These are phyloP conservation scores for Solanum raphanifolium DNA, from an alignment of 257 asterid genomes.

Conservation along the genomic window DNA sequence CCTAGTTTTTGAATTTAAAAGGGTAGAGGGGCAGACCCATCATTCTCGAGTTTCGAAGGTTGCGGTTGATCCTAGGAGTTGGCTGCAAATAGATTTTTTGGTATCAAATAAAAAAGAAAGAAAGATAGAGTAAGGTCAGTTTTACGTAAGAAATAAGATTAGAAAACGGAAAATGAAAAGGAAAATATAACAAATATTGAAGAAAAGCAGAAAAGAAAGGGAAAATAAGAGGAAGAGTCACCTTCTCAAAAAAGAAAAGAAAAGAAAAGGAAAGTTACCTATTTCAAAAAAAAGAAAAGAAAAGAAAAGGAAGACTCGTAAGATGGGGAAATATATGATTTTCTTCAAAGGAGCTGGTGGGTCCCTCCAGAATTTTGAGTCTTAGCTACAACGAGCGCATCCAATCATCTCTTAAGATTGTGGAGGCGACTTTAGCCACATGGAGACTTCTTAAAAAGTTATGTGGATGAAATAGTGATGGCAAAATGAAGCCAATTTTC, in stretches of 20 bases:
- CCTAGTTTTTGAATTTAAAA: background rate
- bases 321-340: background rate
- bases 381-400: background rate
- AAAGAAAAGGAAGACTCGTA: background rate
- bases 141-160: background rate
- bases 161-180: background rate
- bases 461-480: background rate
- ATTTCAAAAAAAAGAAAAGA: background rate
- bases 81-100: background rate
- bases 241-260: background rate
- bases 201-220: background rate
- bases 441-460: background rate
- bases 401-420: background rate
- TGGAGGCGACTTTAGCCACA: background rate
- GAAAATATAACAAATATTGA: background rate
- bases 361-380: background rate
- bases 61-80: background rate
- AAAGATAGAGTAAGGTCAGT: background rate
- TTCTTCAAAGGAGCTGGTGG: background rate
- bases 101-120: background rate
- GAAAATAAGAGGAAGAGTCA: background rate
- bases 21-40: background rate
- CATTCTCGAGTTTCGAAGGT: background rate
- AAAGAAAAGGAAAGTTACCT: background rate
- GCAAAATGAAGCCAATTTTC: background rate